Base-by-base conservation (phyloP, 2,329 filamentous ascomycete genomes). In the Claviceps sp. region DNA sequence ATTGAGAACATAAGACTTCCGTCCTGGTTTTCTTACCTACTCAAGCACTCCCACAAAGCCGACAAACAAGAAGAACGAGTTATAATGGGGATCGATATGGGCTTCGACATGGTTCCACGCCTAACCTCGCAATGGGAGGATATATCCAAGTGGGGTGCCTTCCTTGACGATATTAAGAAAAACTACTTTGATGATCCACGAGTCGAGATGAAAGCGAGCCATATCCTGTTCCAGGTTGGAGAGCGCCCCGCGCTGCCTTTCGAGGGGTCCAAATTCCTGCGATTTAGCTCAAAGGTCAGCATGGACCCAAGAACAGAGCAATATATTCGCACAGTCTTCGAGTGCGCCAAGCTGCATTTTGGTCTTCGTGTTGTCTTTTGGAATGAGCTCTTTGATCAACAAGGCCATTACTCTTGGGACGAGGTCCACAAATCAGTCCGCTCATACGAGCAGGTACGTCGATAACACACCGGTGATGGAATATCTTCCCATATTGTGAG, bases 221-320 rank as follows among this genome's bases (percentile, higher is more conserved):
- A 45, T 17, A 50, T 50, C 49, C 24, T 50, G 11, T 50, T 50
- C 49, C 38, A 50, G n/a, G 41, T 38, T 7, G 49, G 49, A 5
- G 49, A 50, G 30, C 41, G 39, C 5, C 49, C 49, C 3, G 14
- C 6, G 16, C 26, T 50, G 14, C 49, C 49, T 3, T 38, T 50
- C 17, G 49, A 50, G 34, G 49, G 49, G 10, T 30, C 45, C 49
- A 50, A 50, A n/a, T 38, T 50, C 11, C 49, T 46, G 19, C 49
- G 49, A 1, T 50, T 50, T 11, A 50, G 49, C 49, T 50, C 49
- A 13, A 34, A 34, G 7, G 11, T 45, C 13, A 26, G 22, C 10
- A 5, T 16, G 4, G 41, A 43, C 1, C 8, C 17, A 4, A 2
- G 11, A 24, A 13, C 41, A 1, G 4, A 43, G 41, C 1, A 4